phyloP scores from a whole-genome alignment of 2,329 filamentous ascomycete species.

The Xylariaceae sp. region DNA sequence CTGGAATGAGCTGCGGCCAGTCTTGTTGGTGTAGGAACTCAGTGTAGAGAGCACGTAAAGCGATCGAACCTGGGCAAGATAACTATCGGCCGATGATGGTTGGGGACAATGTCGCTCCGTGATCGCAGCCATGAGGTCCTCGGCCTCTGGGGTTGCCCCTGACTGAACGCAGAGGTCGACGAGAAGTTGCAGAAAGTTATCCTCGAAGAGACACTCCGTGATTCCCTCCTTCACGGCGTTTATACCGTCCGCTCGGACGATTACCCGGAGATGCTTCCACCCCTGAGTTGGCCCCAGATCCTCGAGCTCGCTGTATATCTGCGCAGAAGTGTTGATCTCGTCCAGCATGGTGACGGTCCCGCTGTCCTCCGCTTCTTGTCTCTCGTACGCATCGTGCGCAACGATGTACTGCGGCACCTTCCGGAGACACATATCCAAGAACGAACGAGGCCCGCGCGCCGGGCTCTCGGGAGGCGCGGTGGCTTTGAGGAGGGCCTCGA shows the following conservation, averaged over 20 bases:
- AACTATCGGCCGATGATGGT: slow-evolving; percentile 29
- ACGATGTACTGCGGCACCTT: slow-evolving; percentile 44
- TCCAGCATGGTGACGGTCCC: slow-evolving; percentile 32
- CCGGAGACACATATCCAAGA: slow-evolving; percentile 46
- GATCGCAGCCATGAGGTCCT: slow-evolving; percentile 35
- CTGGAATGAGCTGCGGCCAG: slow-evolving; percentile 27
- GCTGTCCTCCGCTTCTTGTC: slow-evolving; percentile 32
- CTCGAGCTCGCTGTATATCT: slow-evolving; percentile 47
- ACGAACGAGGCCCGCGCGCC: slow-evolving; percentile 31
- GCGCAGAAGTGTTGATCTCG: slow-evolving; percentile 35
- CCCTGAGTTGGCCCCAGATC: slow-evolving; percentile 36
- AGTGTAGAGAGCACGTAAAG: slow-evolving; percentile 31
- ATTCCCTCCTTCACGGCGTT: slow-evolving; percentile 39
- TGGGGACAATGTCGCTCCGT: slow-evolving; percentile 30
- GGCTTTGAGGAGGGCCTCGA: slow-evolving; percentile 40
- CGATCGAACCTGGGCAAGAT: slow-evolving; percentile 20
- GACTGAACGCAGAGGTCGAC: slow-evolving; percentile 36
- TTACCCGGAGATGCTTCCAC: slow-evolving; percentile 40
- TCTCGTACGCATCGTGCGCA: slow-evolving; percentile 39
- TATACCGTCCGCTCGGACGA: slow-evolving; percentile 45
- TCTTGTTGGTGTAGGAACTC: slow-evolving; percentile 28
- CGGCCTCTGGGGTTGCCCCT: slow-evolving; percentile 34
- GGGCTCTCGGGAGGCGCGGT: slow-evolving; percentile 23
- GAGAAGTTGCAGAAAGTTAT: slow-evolving; percentile 35
- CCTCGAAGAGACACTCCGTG: slow-evolving; percentile 36